These are phyloP conservation scores for Dioszegia crocea DNA, from an alignment of 768 basidiomycete genomes.

Conservation along the genomic window DNA sequence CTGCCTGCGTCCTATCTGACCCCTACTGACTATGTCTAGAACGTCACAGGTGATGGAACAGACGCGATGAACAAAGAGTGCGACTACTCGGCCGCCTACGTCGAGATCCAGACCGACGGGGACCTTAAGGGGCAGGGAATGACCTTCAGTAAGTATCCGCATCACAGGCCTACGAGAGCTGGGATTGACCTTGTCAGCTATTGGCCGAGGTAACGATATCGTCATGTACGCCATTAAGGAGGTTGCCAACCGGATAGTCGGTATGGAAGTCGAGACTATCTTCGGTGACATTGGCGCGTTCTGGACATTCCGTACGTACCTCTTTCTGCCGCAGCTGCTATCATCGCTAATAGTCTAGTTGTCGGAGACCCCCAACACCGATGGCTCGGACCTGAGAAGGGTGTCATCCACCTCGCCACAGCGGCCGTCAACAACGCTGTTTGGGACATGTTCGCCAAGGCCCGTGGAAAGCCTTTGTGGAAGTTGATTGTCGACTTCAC, in stretches of 20 bases:
- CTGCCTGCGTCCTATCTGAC: no score
- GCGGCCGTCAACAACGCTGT: conserved; percentile 86
- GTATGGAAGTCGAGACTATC: conserved; percentile 72
- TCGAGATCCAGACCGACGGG: conserved; percentile 66
- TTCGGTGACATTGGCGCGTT: conserved; percentile 87
- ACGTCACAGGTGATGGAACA: conserved; percentile 82
- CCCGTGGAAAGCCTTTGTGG: conserved; percentile 81
- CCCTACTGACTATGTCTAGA: no score
- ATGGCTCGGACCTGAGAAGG: conserved; percentile 95
- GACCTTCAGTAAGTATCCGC: conserved; percentile 44
- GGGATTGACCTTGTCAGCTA: conserved; percentile 22
- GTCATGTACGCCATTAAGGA: conserved; percentile 76
- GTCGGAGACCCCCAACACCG: conserved; percentile 83
- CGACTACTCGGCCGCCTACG: conserved; percentile 92
- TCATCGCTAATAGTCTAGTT: conserved; percentile 49
- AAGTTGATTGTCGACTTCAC: conserved; percentile 89
- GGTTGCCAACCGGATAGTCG: conserved; percentile 75
- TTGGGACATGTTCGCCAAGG: conserved; percentile 68
- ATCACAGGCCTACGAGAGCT: not conserved
- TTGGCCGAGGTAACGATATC: conserved; percentile 80
- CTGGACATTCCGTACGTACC: conserved; percentile 63
- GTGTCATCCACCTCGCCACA: conserved; percentile 85
- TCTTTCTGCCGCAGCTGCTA: not conserved
- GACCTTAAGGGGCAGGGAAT: conserved; percentile 68
- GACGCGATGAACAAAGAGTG: conserved; percentile 97